These are phyloP conservation scores for Neofusicoccum cordaticola DNA, from an alignment of 2,329 filamentous ascomycete species.

Conservation along the genomic window DNA sequence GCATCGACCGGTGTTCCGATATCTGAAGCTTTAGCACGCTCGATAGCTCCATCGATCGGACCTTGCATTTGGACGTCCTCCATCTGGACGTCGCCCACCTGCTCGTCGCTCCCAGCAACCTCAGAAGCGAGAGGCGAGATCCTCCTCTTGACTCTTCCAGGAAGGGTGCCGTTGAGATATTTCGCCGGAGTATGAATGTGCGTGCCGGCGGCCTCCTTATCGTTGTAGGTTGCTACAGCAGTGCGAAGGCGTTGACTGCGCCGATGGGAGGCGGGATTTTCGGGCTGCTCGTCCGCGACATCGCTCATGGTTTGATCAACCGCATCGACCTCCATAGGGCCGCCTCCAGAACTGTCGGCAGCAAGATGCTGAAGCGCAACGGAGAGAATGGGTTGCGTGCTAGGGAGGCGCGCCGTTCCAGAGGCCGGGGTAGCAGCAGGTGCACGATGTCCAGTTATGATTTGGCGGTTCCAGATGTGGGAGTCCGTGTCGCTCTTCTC, in stretches of 20 bases:
- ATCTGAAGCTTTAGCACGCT: no score
- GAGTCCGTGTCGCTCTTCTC: not conserved
- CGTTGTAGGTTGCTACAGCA: no score
- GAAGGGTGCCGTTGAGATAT: no score
- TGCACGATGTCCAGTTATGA: not conserved
- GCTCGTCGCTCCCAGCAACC: no score
- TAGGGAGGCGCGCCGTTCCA: not conserved
- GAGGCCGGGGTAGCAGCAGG: not conserved
- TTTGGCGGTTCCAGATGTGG: no score
- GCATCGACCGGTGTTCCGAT: no score
- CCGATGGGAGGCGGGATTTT: no score
- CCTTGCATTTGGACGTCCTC: no score
- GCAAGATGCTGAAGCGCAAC: not conserved
- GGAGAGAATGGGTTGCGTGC: not conserved
- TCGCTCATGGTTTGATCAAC: not conserved
- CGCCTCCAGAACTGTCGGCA: not conserved
- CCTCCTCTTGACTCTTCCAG: not conserved
- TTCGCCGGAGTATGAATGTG: no score
- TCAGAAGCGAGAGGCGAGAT: not conserved
- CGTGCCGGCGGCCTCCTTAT: no score
- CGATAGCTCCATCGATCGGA: not conserved
- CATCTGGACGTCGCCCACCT: not conserved
- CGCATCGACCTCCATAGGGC: not conserved
- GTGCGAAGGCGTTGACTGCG: no score
- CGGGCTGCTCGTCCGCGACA: not conserved